phyloP scores from a whole-genome alignment of 495 filamentous ascomycete genomes.

The Cudoniella acicularis region DNA sequence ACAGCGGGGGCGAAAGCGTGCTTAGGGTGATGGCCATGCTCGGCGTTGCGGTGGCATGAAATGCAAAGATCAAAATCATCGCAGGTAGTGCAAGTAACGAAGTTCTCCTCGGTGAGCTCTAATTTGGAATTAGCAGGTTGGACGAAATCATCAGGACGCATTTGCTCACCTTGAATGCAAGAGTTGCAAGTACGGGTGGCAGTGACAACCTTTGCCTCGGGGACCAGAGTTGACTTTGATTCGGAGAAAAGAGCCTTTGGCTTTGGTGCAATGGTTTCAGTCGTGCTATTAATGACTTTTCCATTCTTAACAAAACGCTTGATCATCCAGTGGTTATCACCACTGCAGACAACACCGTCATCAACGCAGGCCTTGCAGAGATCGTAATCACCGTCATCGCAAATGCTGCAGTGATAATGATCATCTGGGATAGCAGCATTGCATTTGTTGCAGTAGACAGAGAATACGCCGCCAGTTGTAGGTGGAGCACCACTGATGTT shows the following conservation, averaged over 20 bases:
- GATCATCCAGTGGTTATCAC: constrained; percentile 85
- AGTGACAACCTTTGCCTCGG: constrained; percentile 19
- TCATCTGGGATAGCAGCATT: constrained; percentile 68
- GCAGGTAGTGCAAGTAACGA: constrained; percentile 82
- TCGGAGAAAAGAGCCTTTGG: constrained; percentile 25
- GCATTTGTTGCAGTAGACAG: constrained; percentile 92
- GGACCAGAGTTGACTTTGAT: constrained; percentile 18
- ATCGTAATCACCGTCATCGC: constrained; percentile 92
- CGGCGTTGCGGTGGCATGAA: constrained; percentile 66
- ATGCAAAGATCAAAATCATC: constrained; percentile 92
- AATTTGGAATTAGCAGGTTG: constrained; percentile 17
- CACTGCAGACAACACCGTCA: constrained; percentile 69
- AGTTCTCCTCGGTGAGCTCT: constrained; percentile 71
- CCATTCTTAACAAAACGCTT: constrained; percentile 80
- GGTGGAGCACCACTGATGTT: neutral
- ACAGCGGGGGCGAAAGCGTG: constrained; percentile 73
- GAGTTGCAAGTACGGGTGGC: constrained; percentile 86
- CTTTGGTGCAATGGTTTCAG: constrained; percentile 71
- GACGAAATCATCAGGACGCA: neutral
- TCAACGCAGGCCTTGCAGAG: constrained; percentile 80
- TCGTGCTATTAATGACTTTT: constrained; percentile 76
- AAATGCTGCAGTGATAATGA: constrained; percentile 93
- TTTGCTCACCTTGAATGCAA: constrained; percentile 68
- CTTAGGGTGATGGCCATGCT: constrained; percentile 90
- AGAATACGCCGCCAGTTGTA: constrained; percentile 34